Base-by-base conservation (phyloP, 257 asterid genomes). In the Nicotiana tomentosiformis region DNA sequence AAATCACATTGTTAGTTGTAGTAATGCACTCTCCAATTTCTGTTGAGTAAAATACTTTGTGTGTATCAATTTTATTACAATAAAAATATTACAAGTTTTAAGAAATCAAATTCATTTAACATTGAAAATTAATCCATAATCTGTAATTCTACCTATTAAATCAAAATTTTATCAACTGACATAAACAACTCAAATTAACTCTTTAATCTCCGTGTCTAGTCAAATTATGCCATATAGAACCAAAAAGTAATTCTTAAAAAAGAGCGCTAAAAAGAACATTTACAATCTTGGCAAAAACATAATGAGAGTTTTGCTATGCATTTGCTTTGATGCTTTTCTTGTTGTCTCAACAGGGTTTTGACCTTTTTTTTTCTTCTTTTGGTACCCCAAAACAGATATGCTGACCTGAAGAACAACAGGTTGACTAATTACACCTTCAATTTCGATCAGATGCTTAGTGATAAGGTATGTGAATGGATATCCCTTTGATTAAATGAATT, bases 361-460 rank as follows among this genome's bases (percentile, higher is more conserved):
- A 58, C 85, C 57, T 1, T 72, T 11, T 64, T 37, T 84, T 81
- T 84, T 35, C 67, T 61, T 77, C 77, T 29, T 49, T 51, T 49
- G 79, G 7, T 12, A 5, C 64, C 82, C 20, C 76, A 23, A 68
- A 85, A 87, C 92, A 96, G 99, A 84, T 96, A 96, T 81, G 98
- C 98, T 58, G 99, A 96, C 88, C 90, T 96, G 82, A 96, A 96
- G 93, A 93, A 92, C 88, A 94, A 94, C 93, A 87, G 96, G 85
- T 84, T 91, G 68, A 96, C 99, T 60, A 93, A 92, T 81, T 96
- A 94, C 88, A 92, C 97, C 32, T 94, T 96, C 80, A 96, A 89
- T 84, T 96, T 89, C 39, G 98, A 96, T 37, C 98, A 93, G 89
- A 96, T 96, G 99, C 98, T 96, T 29, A 94, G 80, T 81, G 99